Conservation (phyloP, 805 yeast genomes). For the Cyberlindnera xishuangbannaensis region DNA sequence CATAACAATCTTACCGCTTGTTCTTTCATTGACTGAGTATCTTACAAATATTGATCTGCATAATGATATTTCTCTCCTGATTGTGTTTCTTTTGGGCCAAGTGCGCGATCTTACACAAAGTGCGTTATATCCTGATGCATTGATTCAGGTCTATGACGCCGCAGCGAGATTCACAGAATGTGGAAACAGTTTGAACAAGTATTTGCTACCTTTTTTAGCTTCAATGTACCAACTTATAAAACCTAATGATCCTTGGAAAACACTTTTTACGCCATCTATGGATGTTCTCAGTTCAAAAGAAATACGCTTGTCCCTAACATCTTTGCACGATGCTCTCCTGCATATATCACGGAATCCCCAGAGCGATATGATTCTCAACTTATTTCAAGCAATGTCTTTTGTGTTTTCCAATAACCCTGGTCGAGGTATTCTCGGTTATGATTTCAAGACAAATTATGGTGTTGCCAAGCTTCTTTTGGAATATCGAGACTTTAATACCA, state of each 20-base stretch:
- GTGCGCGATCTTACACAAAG: slow-evolving; percentile 1
- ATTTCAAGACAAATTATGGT: slow-evolving; percentile 7
- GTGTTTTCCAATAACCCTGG: slow-evolving; percentile 9
- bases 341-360: slow-evolving; percentile 7
- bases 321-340: slow-evolving; percentile 9
- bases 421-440: slow-evolving; percentile 2
- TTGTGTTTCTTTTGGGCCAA: slow-evolving; percentile 17
- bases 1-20: slow-evolving; percentile 21
- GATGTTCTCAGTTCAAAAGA: slow-evolving; percentile 4
- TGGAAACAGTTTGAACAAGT: neutral
- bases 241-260: slow-evolving; percentile 11
- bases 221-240: slow-evolving; percentile 2
- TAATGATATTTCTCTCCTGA: slow-evolving; percentile 25
- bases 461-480: slow-evolving; percentile 15
- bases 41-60: slow-evolving; percentile 17
- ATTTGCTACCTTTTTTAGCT: slow-evolving; percentile 1
- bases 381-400: slow-evolving; percentile 13
- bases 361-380: slow-evolving; percentile 1
- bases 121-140: slow-evolving; percentile 7
- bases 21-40: slow-evolving; percentile 9
- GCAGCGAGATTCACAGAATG: slow-evolving; percentile 5
- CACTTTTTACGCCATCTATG: slow-evolving; percentile 9
- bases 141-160: slow-evolving; percentile 22
- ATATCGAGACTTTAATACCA: neutral
- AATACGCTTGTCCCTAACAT: slow-evolving; percentile 2